A percentile compares a stretch with the other conserved stretches of the same genome.
Conservation (phyloP, 495 filamentous ascomycete genomes). For the Chaetomidium leptoderma region DNA sequence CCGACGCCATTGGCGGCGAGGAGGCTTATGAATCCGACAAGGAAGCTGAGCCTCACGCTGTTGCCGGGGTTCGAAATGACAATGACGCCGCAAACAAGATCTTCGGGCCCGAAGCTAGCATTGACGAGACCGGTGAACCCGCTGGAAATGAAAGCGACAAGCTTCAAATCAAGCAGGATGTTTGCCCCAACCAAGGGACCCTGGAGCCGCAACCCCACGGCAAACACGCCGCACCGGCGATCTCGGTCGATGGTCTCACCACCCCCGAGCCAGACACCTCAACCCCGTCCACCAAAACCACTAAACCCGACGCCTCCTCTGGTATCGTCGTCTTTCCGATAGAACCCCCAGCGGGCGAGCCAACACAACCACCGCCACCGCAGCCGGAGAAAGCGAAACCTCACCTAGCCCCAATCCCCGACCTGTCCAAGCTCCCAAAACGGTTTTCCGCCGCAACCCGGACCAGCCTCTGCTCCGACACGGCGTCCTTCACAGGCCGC, state of each 20-base stretch:
- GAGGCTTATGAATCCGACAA: background rate
- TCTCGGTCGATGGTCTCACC: background rate
- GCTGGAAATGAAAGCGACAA: background rate
- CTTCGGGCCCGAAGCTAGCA: background rate
- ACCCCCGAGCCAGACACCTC: background rate
- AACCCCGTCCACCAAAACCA: background rate
- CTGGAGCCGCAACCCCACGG: background rate
- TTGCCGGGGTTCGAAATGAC: background rate
- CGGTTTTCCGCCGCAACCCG: background rate
- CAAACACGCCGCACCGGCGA: conserved; percentile 6
- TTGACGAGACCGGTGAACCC: background rate
- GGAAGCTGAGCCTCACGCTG: background rate
- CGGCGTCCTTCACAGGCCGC: conserved; percentile 1
- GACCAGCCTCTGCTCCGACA: background rate
- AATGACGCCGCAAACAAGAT: background rate
- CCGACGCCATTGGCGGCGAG: background rate
- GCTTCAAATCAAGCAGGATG: no score
- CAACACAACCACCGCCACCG: background rate
- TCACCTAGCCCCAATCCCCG: conserved; percentile 1
- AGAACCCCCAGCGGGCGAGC: no score
- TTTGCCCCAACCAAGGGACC: background rate
- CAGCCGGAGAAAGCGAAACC: background rate
- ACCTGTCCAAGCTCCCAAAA: conserved; percentile 4
- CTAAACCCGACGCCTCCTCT: background rate
- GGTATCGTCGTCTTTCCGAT: background rate